Evolutionary conservation across 345 rosid genomes (phyloP).

Genomic region (Geranium brycei): DNA sequence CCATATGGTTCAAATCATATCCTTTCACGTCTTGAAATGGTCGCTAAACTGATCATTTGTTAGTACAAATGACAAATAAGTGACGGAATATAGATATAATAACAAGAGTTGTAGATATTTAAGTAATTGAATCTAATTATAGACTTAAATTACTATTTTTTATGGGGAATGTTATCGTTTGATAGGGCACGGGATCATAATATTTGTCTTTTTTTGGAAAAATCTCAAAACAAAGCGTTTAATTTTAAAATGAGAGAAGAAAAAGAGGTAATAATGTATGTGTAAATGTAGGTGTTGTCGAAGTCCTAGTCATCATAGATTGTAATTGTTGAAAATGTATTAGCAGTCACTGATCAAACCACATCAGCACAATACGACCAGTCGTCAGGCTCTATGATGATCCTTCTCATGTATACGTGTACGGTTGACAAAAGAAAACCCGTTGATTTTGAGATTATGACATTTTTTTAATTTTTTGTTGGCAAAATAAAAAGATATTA

Average conservation of each 20-base stretch:
- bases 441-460: not conserved
- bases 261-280: too few relatives aligned
- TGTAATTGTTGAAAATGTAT: not conserved
- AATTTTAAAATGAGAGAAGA: too few relatives aligned
- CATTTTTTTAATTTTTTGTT: not conserved
- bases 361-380: not conserved
- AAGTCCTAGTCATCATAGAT: not conserved
- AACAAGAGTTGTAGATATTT: too few relatives aligned
- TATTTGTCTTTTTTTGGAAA: too few relatives aligned
- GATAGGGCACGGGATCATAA: too few relatives aligned
- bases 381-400: not conserved
- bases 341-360: not conserved
- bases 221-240: too few relatives aligned
- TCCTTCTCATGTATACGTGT: not conserved
- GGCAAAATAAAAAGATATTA: not conserved
- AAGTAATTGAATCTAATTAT: too few relatives aligned
- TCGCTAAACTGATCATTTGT: not conserved
- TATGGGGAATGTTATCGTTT: too few relatives aligned
- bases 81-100: too few relatives aligned
- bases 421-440: not conserved
- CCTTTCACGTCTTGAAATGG: not conserved
- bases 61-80: too few relatives aligned
- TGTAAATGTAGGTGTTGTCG: too few relatives aligned
- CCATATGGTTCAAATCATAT: not conserved
- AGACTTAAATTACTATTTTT: too few relatives aligned